Evolutionary conservation across 805 yeast genomes (phyloP), one percentile per base, ranked within the genome.

Genomic region (Candida stauntonica): DNA sequence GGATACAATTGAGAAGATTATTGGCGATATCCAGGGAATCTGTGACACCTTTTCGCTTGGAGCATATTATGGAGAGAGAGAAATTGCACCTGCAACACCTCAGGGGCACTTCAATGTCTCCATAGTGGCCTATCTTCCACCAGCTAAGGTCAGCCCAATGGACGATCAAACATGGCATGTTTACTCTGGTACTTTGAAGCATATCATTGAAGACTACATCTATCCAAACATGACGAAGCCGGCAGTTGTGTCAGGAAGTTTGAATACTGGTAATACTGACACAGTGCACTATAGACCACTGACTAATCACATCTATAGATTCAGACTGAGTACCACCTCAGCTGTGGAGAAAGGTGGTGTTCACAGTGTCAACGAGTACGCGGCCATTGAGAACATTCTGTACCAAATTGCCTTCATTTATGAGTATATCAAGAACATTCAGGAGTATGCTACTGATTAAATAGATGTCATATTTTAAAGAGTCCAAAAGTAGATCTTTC

Each of bases 251-350:
- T 67, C 82, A 3, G 86, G 88, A 3, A 63, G 73, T 17, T 55
- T 81, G 29, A 73, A 77, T 70, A 67, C 83, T 3, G 88, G 81
- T 17, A 81, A 81, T 58, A 82, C 89, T 3, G 89, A 83, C 53
- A 81, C 88, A 5, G 63, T 66, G 40, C 67, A 72, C 51, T 83
- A 79, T 59, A 79, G 86, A 87, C 54, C 61, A 31, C 61, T 83
- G 49, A 72, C 82, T 3, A 58, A 66, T 27, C 72, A 81, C 51
- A 79, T 83, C 36, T 83, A 67, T 63, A 67, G 89, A 41, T 77
- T 69, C 55, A 67, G 69, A 29, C 83, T 86, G 11, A 72, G 70
- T 21, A 57, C 62, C 16, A 47, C 55, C 23, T 60, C 58, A 28
- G 57, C 64, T 24, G 57, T 61, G 30, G 46, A 50, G 15, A 66